Evolutionary conservation across 352 stramenopile species (phyloP).

Genomic region (Discostella stelligera): DNA sequence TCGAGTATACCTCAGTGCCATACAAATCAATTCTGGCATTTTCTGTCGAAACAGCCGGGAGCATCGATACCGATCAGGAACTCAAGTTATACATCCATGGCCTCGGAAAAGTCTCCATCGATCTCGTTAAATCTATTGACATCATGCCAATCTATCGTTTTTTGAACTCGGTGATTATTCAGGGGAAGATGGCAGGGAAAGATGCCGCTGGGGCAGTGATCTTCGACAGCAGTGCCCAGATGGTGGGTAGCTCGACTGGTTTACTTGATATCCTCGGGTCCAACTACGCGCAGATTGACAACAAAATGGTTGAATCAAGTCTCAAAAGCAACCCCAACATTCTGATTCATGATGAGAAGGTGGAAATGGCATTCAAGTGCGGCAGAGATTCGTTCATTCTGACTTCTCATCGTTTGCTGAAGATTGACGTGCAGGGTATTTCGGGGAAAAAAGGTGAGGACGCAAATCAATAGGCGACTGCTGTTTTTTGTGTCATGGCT

Average conservation of each 20-base stretch:
- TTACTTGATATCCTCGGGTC: slow-evolving; percentile 54
- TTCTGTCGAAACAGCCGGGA: slow-evolving; percentile 51
- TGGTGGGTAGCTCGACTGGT: slow-evolving; percentile 26
- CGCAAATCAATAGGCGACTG: background rate
- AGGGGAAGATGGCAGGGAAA: slow-evolving; percentile 19
- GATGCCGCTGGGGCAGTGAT: slow-evolving; percentile 3
- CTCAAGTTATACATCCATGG: slow-evolving; percentile 47
- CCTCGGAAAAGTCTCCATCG: slow-evolving; percentile 36
- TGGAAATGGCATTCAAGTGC: slow-evolving; percentile 63
- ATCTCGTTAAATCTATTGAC: slow-evolving; percentile 50
- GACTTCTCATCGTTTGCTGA: slow-evolving; percentile 48
- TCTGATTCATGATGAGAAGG: slow-evolving; percentile 49
- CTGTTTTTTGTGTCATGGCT: background rate
- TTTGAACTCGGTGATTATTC: slow-evolving; percentile 47
- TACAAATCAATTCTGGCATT: slow-evolving; percentile 60
- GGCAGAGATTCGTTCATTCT: slow-evolving; percentile 56
- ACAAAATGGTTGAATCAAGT: slow-evolving; percentile 21
- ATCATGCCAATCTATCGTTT: slow-evolving; percentile 54
- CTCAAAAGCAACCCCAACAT: slow-evolving; percentile 47
- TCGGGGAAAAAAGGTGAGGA: slow-evolving; percentile 35
- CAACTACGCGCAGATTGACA: slow-evolving; percentile 51
- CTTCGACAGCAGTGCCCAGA: slow-evolving; percentile 29
- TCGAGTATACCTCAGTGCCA: slow-evolving; percentile 55
- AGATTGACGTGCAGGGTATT: slow-evolving; percentile 64
- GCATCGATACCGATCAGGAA: slow-evolving; percentile 51